Conservation (phyloP, 2,329 filamentous ascomycete genomes). For the Harringtonia lauricola region DNA sequence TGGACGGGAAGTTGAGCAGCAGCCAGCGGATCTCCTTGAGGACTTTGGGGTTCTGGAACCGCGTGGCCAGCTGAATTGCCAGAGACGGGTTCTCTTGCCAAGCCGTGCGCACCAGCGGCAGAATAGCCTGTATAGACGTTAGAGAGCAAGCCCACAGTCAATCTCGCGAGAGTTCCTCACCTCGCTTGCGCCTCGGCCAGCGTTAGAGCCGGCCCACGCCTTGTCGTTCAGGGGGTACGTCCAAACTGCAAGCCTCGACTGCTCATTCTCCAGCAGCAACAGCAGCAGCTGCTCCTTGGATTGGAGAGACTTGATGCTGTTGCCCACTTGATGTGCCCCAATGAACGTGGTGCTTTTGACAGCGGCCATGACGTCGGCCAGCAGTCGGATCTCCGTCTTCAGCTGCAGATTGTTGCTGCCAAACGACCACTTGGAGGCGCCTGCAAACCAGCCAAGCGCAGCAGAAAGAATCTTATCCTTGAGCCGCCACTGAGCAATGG, state of each 20-base stretch:
- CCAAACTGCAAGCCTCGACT: conserved; percentile 79
- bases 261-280: conserved; percentile 73
- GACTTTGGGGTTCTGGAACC: conserved; percentile 68
- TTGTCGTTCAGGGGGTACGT: conserved; percentile 62
- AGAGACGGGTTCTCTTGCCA: conserved; percentile 80
- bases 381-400: conserved; percentile 78
- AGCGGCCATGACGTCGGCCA: conserved; percentile 61
- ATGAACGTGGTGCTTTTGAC: conserved; percentile 55
- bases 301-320: conserved; percentile 54
- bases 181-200: conserved; percentile 28
- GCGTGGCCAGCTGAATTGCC: conserved; percentile 71
- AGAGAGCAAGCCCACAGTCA: too few relatives aligned
- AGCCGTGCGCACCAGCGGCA: conserved; percentile 63
- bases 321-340: conserved; percentile 38
- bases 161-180: conserved; percentile 20
- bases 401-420: conserved; percentile 88
- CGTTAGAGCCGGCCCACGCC: conserved; percentile 26
- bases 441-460: conserved; percentile 78
- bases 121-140: conserved; percentile 47
- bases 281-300: conserved; percentile 76
- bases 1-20: conserved; percentile 73
- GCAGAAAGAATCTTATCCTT: conserved; percentile 86
- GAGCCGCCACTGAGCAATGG: conserved; percentile 61
- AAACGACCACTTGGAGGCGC: conserved; percentile 82
- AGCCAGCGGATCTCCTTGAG: conserved; percentile 68